phyloP scores from a whole-genome alignment of 2,329 filamentous ascomycete genomes.

The Neopestalotiopsis sp. region DNA sequence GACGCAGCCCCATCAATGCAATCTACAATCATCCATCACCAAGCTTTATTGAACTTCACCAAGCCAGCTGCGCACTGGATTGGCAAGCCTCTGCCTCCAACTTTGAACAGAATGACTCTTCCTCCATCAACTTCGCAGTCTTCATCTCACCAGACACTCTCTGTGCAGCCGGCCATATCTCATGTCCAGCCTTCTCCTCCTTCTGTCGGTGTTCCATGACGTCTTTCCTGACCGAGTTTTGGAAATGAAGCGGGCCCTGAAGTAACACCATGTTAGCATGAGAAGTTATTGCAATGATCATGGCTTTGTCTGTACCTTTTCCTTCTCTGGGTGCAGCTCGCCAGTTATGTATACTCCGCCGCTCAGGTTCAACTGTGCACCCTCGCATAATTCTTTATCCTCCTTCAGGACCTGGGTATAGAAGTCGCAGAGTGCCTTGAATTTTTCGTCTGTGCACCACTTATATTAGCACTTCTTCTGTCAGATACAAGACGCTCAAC shows the following conservation, averaged over 20 bases:
- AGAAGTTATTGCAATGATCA: neutral
- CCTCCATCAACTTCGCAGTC: slow-evolving; percentile 32
- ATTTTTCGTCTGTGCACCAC: slow-evolving; percentile 46
- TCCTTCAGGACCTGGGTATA: slow-evolving; percentile 58
- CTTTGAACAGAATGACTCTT: slow-evolving; percentile 34
- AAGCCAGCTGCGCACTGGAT: slow-evolving; percentile 18
- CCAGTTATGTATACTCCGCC: slow-evolving; percentile 57
- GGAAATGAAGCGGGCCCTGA: slow-evolving; percentile 26
- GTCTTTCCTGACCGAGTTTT: slow-evolving; percentile 31
- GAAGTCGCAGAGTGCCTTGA: slow-evolving; percentile 50
- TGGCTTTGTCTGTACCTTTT: slow-evolving; percentile 37
- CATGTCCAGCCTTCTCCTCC: slow-evolving; percentile 27
- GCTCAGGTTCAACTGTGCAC: slow-evolving; percentile 55
- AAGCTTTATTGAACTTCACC: slow-evolving; percentile 18
- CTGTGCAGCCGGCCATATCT: slow-evolving; percentile 40
- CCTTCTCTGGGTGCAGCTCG: slow-evolving; percentile 56
- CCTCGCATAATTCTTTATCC: slow-evolving; percentile 56
- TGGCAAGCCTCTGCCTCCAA: slow-evolving; percentile 25
- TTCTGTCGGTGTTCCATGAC: slow-evolving; percentile 35
- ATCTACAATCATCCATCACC: slow-evolving; percentile 15
- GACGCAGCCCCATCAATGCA: neutral
- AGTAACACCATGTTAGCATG: neutral
- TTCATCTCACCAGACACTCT: slow-evolving; percentile 27
- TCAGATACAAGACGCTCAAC: too few species aligned
- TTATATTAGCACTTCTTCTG: too few species aligned